phyloP scores from a whole-genome alignment of 805 yeast genomes.

The Lachancea fermentati region DNA sequence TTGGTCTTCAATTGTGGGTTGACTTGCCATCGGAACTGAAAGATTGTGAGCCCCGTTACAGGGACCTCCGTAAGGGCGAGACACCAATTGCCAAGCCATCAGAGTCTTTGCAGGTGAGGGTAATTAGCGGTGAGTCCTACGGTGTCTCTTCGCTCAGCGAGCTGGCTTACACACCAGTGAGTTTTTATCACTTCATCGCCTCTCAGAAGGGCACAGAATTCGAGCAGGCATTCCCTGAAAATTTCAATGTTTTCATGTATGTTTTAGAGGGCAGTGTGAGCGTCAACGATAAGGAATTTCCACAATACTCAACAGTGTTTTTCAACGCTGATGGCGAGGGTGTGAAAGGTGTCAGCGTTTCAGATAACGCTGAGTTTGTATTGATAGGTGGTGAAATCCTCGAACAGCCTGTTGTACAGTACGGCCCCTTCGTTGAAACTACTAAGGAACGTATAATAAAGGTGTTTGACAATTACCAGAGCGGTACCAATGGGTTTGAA shows the following conservation, averaged over 20 bases:
- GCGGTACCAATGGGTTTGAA: constrained; percentile 64
- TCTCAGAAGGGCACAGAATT: constrained; percentile 58
- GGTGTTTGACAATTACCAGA: constrained; percentile 69
- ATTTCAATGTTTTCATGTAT: constrained; percentile 67
- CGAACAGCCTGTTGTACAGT: constrained; percentile 73
- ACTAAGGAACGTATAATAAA: constrained; percentile 57
- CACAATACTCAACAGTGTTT: constrained; percentile 49
- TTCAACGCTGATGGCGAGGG: constrained; percentile 66
- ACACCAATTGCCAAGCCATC: constrained; percentile 64
- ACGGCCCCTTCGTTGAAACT: constrained; percentile 88
- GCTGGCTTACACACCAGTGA: constrained; percentile 76
- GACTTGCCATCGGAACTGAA: constrained; percentile 66
- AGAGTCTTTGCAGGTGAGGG: constrained; percentile 55
- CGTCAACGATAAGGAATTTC: constrained; percentile 39
- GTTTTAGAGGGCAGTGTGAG: constrained; percentile 54
- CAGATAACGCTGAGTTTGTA: constrained; percentile 52
- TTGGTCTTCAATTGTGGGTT: constrained; percentile 85
- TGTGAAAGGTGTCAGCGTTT: constrained; percentile 48
- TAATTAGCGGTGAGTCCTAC: constrained; percentile 70
- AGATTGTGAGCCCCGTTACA: constrained; percentile 63
- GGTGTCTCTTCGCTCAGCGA: constrained; percentile 72
- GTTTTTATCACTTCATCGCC: constrained; percentile 61
- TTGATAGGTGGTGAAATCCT: constrained; percentile 71
- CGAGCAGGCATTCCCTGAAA: constrained; percentile 50
- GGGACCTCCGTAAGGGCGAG: constrained; percentile 66